These are phyloP conservation scores for Trichomonascaceae sp. DNA, from an alignment of 1,139 yeast species.

Conservation along the genomic window DNA sequence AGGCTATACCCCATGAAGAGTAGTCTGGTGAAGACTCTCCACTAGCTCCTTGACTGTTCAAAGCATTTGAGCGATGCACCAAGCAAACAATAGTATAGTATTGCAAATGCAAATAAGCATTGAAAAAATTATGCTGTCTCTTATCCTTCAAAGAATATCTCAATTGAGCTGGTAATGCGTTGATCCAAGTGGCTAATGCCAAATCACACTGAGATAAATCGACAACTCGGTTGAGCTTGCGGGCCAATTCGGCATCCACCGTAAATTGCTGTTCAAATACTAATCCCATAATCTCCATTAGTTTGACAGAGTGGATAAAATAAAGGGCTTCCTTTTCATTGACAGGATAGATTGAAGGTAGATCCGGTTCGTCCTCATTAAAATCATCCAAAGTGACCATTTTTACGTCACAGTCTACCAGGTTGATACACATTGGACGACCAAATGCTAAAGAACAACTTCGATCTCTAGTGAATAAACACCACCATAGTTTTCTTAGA, in stretches of 20 bases:
- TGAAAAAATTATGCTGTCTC: conserved; percentile 46
- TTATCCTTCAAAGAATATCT: conserved; percentile 57
- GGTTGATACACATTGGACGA: conserved; percentile 61
- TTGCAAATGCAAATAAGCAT: conserved; percentile 60
- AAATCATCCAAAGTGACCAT: conserved; percentile 66
- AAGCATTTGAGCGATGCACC: conserved; percentile 62
- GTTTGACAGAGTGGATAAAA: conserved; percentile 59
- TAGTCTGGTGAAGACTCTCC: conserved; percentile 46
- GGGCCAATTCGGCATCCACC: conserved; percentile 57
- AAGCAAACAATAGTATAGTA: conserved; percentile 68
- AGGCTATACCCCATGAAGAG: conserved; percentile 81
- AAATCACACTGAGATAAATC: conserved; percentile 69
- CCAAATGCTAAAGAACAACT: conserved; percentile 73
- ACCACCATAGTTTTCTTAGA: conserved; percentile 79
- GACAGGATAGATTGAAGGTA: conserved; percentile 40
- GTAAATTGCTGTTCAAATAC: conserved; percentile 68
- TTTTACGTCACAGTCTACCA: conserved; percentile 73
- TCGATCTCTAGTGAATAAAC: conserved; percentile 65
- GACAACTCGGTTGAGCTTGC: conserved; percentile 42
- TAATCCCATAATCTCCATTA: conserved; percentile 70
- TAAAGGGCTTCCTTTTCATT: conserved; percentile 47
- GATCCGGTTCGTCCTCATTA: conserved; percentile 49
- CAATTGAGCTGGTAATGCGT: conserved; percentile 58
- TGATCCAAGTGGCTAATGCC: conserved; percentile 77
- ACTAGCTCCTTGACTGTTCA: conserved; percentile 28